Percentiles rank a stretch among this genome's conserved stretches.
Conservation (phyloP, 495 filamentous ascomycete species). For the Penicillium pancosmium region DNA sequence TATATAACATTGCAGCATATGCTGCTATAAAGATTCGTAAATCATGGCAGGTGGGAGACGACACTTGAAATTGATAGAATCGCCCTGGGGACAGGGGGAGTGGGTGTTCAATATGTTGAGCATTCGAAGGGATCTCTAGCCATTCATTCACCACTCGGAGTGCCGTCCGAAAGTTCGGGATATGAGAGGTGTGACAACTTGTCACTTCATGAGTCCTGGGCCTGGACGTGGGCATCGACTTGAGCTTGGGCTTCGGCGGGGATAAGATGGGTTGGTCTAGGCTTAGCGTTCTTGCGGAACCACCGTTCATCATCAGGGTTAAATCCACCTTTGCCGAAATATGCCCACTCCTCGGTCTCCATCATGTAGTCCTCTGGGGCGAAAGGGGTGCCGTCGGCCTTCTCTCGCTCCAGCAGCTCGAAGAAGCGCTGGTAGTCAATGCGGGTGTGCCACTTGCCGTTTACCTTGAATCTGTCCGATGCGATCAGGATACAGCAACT, state of each 20-base stretch:
- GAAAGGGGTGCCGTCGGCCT: conserved; percentile 63
- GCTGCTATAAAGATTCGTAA: not conserved
- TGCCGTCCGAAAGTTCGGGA: conserved; percentile 10
- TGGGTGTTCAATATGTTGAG: not conserved
- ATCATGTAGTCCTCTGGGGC: conserved; percentile 89
- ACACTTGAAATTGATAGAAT: not conserved
- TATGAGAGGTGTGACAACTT: not conserved
- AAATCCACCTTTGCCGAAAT: conserved; percentile 93
- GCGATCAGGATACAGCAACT: conserved; percentile 90
- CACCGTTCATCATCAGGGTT: conserved; percentile 88
- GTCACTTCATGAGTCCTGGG: conserved; percentile 7
- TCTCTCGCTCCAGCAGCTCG: conserved; percentile 69
- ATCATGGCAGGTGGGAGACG: not conserved
- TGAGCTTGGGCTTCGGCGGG: not conserved
- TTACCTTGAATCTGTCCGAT: conserved; percentile 68
- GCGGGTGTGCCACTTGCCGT: conserved; percentile 84
- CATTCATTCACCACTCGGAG: not conserved
- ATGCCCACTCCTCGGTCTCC: conserved; percentile 87
- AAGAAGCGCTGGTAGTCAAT: conserved; percentile 94
- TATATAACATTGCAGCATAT: not conserved
- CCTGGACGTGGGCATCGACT: conserved; percentile 14
- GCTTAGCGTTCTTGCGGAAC: conserved; percentile 68
- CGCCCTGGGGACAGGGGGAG: no score
- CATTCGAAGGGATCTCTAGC: not conserved
- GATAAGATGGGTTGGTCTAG: not conserved